A percentile compares a stretch with the other conserved stretches of the same genome.
Evolutionary conservation across 345 rosid species (phyloP).

Genomic region (Sisymbrium irio): DNA sequence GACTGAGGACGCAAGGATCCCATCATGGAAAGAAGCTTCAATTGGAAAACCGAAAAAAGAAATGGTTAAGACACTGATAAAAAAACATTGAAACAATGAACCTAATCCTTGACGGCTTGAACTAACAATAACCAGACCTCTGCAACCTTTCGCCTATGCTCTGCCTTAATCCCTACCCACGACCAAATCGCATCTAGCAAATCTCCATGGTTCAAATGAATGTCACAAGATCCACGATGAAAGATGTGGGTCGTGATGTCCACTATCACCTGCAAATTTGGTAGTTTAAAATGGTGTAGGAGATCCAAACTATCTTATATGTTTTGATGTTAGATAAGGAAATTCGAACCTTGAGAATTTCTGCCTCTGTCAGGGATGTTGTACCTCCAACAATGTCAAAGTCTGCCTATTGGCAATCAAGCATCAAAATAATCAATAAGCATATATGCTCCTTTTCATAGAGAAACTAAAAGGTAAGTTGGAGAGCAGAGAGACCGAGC

Average conservation of each 20-base stretch:
- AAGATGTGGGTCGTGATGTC: conserved; percentile 64
- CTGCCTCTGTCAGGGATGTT: conserved; percentile 85
- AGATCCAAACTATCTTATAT: conserved; percentile 12
- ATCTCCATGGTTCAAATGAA: conserved; percentile 92
- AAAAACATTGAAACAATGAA: conserved; percentile 16
- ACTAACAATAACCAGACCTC: conserved; percentile 53
- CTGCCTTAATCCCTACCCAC: conserved; percentile 88
- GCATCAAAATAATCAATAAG: conserved; percentile 18
- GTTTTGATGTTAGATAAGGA: neutral
- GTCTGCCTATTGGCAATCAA: conserved; percentile 65
- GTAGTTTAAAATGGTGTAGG: neutral
- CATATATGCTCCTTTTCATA: conserved; percentile 5
- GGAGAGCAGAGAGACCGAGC: neutral
- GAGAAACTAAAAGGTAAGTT: conserved; percentile 11
- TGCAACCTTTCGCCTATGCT: conserved; percentile 82
- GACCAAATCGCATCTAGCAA: conserved; percentile 91
- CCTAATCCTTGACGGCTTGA: conserved; percentile 13
- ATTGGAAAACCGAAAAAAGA: conserved; percentile 12
- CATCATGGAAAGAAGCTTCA: conserved; percentile 93
- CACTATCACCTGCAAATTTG: conserved; percentile 59
- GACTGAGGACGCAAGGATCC: conserved; percentile 88
- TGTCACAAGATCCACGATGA: conserved; percentile 62
- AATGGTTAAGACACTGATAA: conserved; percentile 25
- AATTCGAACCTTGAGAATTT: conserved; percentile 53
- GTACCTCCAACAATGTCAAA: conserved; percentile 94